Base-by-base conservation (phyloP, 176 grass and related monocot species). In the Metroxylon sagu region DNA sequence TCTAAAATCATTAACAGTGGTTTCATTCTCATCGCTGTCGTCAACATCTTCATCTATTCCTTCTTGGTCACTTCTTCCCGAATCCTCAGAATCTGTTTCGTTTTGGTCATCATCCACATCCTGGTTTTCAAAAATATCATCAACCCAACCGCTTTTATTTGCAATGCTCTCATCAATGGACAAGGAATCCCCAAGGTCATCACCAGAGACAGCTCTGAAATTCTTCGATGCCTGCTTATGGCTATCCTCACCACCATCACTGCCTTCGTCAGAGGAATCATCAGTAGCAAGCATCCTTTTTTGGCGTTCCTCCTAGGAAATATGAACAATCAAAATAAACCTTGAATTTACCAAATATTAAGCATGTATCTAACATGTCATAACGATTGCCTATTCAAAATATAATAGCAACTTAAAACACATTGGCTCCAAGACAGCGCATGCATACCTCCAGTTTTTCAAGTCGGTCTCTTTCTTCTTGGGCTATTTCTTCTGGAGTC, bases 181-280 rank as follows among this genome's bases (percentile, higher is more conserved):
- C 54, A 91, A 91, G 21, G 87, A 88, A 39, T 91, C 92, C 18
- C 92, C 87, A 82, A 97, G 86, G 88, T 88, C 92, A 57, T 97
- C 92, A 16, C 92, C 92, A 66, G 87, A 97, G 52, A 83, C 69
- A 79, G 64, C 56, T 83, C 82, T 90, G 69, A 72, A 82, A 26
- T 71, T 90, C 58, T 68, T 85, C 8, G 7, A 39, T 75, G 60
- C 67, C 29, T 29, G 68, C 14, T 54, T 19, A 39, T 55, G 17
- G 53, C 50, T 65, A 57, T 49, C 74, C 29, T 82, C 75, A 1
- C 66, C 71, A 59, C 76, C 76, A 53, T 74, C 66, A 52, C 62
- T 57, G 8, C 70, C 75, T 72, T 78, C 80, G 43, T 88, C 87
- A 59, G 81, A 79, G 28, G 80, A 84, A 77, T 83, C 84, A 67